These are phyloP conservation scores for Crithidia thermophila DNA, from an alignment of 208 protist genomes.

Conservation along the genomic window DNA sequence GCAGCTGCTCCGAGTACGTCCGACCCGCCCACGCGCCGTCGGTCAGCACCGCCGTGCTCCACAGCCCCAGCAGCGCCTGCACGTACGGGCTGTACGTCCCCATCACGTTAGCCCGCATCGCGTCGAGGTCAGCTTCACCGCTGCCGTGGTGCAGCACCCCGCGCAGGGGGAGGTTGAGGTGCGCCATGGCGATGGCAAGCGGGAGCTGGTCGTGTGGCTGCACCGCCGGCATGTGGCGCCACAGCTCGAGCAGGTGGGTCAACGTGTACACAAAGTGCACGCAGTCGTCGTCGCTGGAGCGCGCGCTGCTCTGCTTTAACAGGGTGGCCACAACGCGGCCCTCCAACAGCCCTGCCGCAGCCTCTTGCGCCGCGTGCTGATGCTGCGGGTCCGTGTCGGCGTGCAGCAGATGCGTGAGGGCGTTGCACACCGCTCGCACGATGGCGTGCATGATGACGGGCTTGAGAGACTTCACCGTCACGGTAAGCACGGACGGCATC, in stretches of 20 bases:
- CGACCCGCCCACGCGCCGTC: conserved; percentile 68
- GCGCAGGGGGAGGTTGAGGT: conserved; percentile 69
- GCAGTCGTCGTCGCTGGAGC: conserved; percentile 31
- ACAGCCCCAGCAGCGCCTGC: conserved; percentile 60
- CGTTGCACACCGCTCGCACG: conserved; percentile 30
- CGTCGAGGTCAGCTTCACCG: conserved; percentile 26
- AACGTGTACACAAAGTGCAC: conserved; percentile 61
- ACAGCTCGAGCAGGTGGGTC: conserved; percentile 64
- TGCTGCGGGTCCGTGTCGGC: not conserved
- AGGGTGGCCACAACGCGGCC: conserved; percentile 60
- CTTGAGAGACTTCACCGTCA: conserved; percentile 31
- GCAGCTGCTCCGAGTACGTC: conserved; percentile 39
- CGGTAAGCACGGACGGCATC: conserved; percentile 30
- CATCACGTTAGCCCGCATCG: conserved; percentile 38
- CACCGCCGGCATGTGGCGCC: conserved; percentile 54
- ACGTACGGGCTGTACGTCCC: conserved; percentile 71
- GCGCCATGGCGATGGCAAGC: conserved; percentile 69
- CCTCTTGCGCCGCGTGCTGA: conserved; percentile 30
- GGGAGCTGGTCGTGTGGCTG: conserved; percentile 64
- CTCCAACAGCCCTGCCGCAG: conserved; percentile 52
- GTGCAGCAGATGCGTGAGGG: too few relatives aligned
- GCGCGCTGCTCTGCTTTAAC: conserved; percentile 34
- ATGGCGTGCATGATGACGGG: conserved; percentile 35
- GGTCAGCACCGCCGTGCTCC: conserved; percentile 60
- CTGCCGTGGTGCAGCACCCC: conserved; percentile 48